These are phyloP conservation scores for Boletus speciosus DNA, from an alignment of 768 basidiomycete genomes.

Conservation along the genomic window DNA sequence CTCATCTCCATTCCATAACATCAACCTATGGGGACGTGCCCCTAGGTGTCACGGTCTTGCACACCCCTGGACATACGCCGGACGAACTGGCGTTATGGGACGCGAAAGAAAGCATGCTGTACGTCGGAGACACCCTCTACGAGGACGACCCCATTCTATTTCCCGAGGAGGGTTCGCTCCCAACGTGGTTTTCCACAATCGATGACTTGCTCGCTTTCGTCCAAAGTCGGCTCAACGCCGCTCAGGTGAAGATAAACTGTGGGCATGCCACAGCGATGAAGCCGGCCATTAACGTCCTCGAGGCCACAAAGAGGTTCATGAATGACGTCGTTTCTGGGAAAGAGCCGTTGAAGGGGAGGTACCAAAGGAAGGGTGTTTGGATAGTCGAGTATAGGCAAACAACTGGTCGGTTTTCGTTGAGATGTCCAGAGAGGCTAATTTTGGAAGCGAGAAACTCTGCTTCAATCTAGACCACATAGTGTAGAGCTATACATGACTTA, in stretches of 20 bases:
- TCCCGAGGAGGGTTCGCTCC: constrained; percentile 50
- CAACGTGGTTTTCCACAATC: constrained; percentile 45
- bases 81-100: constrained; percentile 58
- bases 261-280: constrained; percentile 47
- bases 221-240: constrained; percentile 18
- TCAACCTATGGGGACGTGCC: constrained; percentile 15
- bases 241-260: constrained; percentile 42
- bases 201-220: constrained; percentile 44
- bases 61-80: constrained; percentile 58
- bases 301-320: constrained; percentile 43
- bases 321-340: constrained; percentile 42
- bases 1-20: constrained; percentile 36
- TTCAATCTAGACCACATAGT: background rate
- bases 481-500: background rate
- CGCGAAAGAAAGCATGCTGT: constrained; percentile 46
- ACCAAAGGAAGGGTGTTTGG: constrained; percentile 34
- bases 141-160: constrained; percentile 56
- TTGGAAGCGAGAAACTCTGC: constrained; percentile 31
- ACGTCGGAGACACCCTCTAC: constrained; percentile 56
- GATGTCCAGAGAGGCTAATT: constrained; percentile 48
- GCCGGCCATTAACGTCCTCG: constrained; percentile 46
- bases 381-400: constrained; percentile 44
- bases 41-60: constrained; percentile 43
- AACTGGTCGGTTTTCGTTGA: constrained; percentile 41
- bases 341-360: constrained; percentile 34